These are phyloP conservation scores for Monosporozyma servazzii DNA, from an alignment of 805 yeast genomes.

Conservation along the genomic window DNA sequence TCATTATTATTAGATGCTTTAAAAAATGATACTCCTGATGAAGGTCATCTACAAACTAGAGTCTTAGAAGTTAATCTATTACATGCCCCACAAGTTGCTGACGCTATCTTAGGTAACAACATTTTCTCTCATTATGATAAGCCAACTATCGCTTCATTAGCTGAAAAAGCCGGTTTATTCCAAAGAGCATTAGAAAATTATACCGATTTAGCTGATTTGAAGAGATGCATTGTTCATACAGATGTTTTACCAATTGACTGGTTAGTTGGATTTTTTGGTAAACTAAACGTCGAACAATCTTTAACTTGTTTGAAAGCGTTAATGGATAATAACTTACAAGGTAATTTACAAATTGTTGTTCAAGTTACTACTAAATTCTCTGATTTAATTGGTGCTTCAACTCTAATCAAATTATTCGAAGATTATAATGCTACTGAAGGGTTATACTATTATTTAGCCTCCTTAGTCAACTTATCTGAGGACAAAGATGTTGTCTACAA, in stretches of 20 bases:
- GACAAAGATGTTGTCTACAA: slow-evolving; percentile 94
- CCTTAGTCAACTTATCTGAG: slow-evolving; percentile 86
- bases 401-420: slow-evolving; percentile 84
- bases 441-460: slow-evolving; percentile 83
- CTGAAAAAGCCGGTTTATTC: slow-evolving; percentile 92
- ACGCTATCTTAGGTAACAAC: slow-evolving; percentile 90
- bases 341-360: slow-evolving; percentile 83
- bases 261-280: slow-evolving; percentile 88
- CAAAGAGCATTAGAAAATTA: slow-evolving; percentile 96
- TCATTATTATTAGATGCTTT: slow-evolving; percentile 92
- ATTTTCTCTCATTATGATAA: slow-evolving; percentile 95
- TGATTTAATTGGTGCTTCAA: slow-evolving; percentile 80
- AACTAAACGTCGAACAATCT: slow-evolving; percentile 88
- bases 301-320: slow-evolving; percentile 80
- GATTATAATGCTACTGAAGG: slow-evolving; percentile 91
- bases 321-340: slow-evolving; percentile 68
- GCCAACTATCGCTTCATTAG: slow-evolving; percentile 80
- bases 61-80: slow-evolving; percentile 83
- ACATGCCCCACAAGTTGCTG: slow-evolving; percentile 99
- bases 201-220: slow-evolving; percentile 89
- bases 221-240: slow-evolving; percentile 87
- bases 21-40: slow-evolving; percentile 87
- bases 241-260: slow-evolving; percentile 81
- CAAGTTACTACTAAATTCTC: slow-evolving; percentile 96
- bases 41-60: slow-evolving; percentile 92